A percentile compares a stretch with the other conserved stretches of the same genome.
Evolutionary conservation across 169 alveolate genomes (phyloP).

Genomic region (Plasmodium vivax): DNA sequence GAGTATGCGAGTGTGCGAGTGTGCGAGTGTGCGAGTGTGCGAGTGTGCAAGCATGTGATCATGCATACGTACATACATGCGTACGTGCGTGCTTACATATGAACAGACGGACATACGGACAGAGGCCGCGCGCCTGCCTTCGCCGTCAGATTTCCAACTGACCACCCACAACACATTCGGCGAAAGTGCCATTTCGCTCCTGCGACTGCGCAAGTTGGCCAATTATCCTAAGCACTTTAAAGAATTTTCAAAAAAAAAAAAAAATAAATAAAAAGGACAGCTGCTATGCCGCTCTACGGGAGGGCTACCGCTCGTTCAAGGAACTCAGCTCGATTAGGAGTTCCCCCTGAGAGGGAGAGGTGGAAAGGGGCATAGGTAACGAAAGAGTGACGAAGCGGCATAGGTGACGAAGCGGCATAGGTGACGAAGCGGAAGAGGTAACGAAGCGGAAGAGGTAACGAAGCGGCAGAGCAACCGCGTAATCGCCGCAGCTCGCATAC

Average conservation of each 20-base stretch:
- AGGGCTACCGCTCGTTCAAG: background rate
- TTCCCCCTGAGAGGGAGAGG: conserved; percentile 18
- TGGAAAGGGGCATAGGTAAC: background rate
- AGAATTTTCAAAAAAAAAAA: too few species aligned
- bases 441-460: too few species aligned
- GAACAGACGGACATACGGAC: background rate
- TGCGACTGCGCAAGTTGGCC: background rate
- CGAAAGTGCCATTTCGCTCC: background rate
- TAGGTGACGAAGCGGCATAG: background rate
- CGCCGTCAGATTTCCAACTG: background rate
- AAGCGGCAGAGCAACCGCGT: background rate
- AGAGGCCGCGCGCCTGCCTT: background rate
- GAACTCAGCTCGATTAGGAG: conserved; percentile 25
- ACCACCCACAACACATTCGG: background rate
- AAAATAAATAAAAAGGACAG: background rate
- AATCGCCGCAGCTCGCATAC: background rate
- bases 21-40: too few species aligned
- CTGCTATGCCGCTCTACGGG: background rate
- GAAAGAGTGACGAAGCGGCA: too few species aligned
- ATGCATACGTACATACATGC: background rate
- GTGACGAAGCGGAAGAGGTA: too few species aligned
- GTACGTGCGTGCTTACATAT: too few species aligned
- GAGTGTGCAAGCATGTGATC: background rate
- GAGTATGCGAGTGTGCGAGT: too few species aligned
- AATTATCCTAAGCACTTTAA: background rate